A percentile compares a stretch with the other conserved stretches of the same genome.
Evolutionary conservation across 345 rosid genomes (phyloP).

Genomic region (Moricandia moricandioides): DNA sequence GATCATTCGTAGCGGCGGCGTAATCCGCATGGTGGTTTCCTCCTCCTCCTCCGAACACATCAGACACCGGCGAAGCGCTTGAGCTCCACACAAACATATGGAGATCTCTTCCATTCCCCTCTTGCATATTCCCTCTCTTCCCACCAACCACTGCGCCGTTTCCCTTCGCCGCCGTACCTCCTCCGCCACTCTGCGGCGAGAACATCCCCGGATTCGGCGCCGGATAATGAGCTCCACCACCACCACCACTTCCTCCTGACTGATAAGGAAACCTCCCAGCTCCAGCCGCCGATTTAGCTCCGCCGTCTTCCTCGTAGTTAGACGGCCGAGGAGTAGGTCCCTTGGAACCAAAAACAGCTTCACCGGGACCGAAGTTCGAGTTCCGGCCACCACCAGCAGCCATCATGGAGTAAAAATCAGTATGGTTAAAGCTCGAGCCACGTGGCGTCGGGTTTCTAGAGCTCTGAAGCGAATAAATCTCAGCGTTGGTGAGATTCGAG

Average conservation of each 20-base stretch:
- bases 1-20: slow-evolving; percentile 38
- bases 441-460: slow-evolving; percentile 50
- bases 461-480: slow-evolving; percentile 49
- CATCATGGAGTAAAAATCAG: slow-evolving; percentile 47
- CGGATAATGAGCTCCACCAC: slow-evolving; percentile 59
- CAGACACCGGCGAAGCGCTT: slow-evolving; percentile 92
- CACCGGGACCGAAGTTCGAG: slow-evolving; percentile 75
- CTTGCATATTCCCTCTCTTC: slow-evolving; percentile 50
- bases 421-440: slow-evolving; percentile 50
- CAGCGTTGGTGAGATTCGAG: slow-evolving; percentile 48
- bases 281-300: slow-evolving; percentile 16
- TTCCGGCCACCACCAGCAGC: slow-evolving; percentile 41
- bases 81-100: slow-evolving; percentile 99
- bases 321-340: slow-evolving; percentile 88
- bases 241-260: slow-evolving; percentile 37
- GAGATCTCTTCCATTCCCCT: slow-evolving; percentile 62
- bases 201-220: slow-evolving; percentile 96
- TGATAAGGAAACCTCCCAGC: slow-evolving; percentile 54
- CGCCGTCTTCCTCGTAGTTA: slow-evolving; percentile 73
- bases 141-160: slow-evolving; percentile 27
- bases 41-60: slow-evolving; percentile 59
- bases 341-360: slow-evolving; percentile 61
- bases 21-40: slow-evolving; percentile 28
- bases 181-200: slow-evolving; percentile 45
- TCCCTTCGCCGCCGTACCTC: slow-evolving; percentile 33